Base-by-base conservation (phyloP, 495 filamentous ascomycete genomes). In the Tuber indicum region DNA sequence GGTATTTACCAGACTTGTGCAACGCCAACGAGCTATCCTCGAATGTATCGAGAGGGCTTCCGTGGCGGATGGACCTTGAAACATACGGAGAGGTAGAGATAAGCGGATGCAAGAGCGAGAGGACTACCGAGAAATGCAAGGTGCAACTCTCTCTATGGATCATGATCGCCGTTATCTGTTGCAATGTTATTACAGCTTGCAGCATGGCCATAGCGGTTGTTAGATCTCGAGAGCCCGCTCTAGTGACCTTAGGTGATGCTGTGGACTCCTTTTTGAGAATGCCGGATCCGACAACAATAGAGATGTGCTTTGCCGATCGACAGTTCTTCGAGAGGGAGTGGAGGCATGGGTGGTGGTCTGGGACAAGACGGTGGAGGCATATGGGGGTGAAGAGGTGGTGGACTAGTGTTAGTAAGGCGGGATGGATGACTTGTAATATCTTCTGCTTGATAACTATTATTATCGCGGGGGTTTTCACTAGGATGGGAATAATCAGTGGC, bases 121-220 rank as follows among this genome's bases (percentile, higher is more conserved):
- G 1, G 19, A 58, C 45, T 43, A 32, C 16, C 0, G 76, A 70
- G 32, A 69, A 21, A 21, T 77, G 76, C 42, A 84, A 77, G 44
- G 73, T 87, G 14, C 80, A 84, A 45, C 84, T 85, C 52, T 79
- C 75, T 42, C 72, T 85, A 42, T 79, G 80, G 3, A 76, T 87
- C 23, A 81, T 84, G 41, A 74, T 85, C 14, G 74, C 8, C 42
- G 42, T 43, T 43, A 43, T 43, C 42, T 43, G 5, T 6, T 43
- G 42, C 42, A 43, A 43, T 43, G 3, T 43, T 43, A 9, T 43
- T 9, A 43, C 5, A 9, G 42, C 42, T 43, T 43, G 42, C 42
- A 52, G 81, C 4, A 81, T 87, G 62, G 76, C 84, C 2, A 45
- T 79, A 39, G 76, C 77, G 42, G 62, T 82, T 47, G 75, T 78